Conservation (phyloP, 2,329 filamentous ascomycete genomes). For the Onygenales sp. region DNA sequence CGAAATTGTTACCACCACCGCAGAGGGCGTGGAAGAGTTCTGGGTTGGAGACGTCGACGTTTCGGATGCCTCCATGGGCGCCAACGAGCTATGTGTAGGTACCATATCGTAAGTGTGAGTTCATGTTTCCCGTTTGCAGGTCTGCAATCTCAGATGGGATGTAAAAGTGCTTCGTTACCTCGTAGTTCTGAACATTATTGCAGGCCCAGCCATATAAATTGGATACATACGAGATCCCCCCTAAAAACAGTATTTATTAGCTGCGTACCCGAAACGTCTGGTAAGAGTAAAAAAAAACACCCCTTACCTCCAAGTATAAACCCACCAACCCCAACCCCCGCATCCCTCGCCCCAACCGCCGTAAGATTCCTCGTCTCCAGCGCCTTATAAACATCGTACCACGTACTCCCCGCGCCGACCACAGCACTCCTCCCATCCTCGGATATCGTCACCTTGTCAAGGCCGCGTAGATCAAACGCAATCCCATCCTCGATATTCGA, state of each 20-base stretch:
- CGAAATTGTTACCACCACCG: slow-evolving; percentile 37
- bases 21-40: slow-evolving; percentile 43
- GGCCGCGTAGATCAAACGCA: slow-evolving; percentile 21
- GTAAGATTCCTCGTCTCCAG: slow-evolving; percentile 23
- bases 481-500: slow-evolving; percentile 40
- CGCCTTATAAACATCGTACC: slow-evolving; percentile 24
- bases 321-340: slow-evolving; percentile 18
- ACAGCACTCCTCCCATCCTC: slow-evolving; percentile 18
- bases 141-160: background rate
- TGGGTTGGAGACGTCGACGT: slow-evolving; percentile 30
- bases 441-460: slow-evolving; percentile 22
- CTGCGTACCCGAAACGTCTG: background rate
- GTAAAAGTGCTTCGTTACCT: slow-evolving; percentile 13
- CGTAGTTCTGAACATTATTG: slow-evolving; percentile 26
- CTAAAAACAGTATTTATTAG: slow-evolving; percentile 9
- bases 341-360: slow-evolving; percentile 24
- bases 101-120: background rate
- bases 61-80: slow-evolving; percentile 29
- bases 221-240: slow-evolving; percentile 26
- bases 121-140: background rate
- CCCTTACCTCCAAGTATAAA: slow-evolving; percentile 16
- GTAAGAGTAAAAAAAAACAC: background rate
- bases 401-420: slow-evolving; percentile 26
- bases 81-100: slow-evolving; percentile 27
- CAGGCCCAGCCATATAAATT: slow-evolving; percentile 24